Evolutionary conservation across 139 green algal genomes (phyloP), one percentile per base, ranked within the genome.

Genomic region (Astrephomene gubernaculifera): DNA sequence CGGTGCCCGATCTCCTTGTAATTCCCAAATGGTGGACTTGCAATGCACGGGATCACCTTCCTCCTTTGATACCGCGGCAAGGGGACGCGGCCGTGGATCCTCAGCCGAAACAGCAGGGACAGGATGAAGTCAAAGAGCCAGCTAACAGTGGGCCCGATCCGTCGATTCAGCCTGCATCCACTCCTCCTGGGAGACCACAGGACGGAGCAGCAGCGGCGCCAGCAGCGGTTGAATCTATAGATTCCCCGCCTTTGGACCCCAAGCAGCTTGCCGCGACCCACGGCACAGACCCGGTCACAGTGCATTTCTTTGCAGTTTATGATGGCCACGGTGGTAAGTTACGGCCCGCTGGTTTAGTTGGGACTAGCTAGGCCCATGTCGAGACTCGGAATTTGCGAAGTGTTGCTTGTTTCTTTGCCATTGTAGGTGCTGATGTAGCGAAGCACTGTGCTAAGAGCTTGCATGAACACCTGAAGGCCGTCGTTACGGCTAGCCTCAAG

Each of bases 271-370:
- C 60, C 24, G 76, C 64, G 8, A 45, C 21, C 31, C 64, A 84
- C 22, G 79, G 65, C 33, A 69, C 79, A 1, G 65, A 86, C 4
- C 61, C 72, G 7, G 45, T 83, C 3, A 80, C 69, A 17, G 57
- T 90, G 0, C 86, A 90, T 35, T 87, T 90, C 35, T 87, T 90
- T 61, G 86, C 86, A 31, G 86, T 90, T 24, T 90, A 87, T 57
- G 86, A 90, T 60, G 86, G 86, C n/a, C 86, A 90, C 31, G 86
- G 86, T 5, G 86, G 86, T 49, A 39, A 82, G 75, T 29, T n/a
- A n/a, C n/a, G n/a, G n/a, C n/a, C n/a, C n/a, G n/a, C n/a, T n/a
- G n/a, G n/a, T n/a, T n/a, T n/a, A n/a, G n/a, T n/a, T n/a, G n/a
- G n/a, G n/a, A n/a, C n/a, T n/a, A n/a, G n/a, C n/a, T n/a, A n/a